A percentile compares a stretch with the other conserved stretches of the same genome.
Conservation (phyloP, 768 basidiomycete genomes). For the Podaxis sp. region DNA sequence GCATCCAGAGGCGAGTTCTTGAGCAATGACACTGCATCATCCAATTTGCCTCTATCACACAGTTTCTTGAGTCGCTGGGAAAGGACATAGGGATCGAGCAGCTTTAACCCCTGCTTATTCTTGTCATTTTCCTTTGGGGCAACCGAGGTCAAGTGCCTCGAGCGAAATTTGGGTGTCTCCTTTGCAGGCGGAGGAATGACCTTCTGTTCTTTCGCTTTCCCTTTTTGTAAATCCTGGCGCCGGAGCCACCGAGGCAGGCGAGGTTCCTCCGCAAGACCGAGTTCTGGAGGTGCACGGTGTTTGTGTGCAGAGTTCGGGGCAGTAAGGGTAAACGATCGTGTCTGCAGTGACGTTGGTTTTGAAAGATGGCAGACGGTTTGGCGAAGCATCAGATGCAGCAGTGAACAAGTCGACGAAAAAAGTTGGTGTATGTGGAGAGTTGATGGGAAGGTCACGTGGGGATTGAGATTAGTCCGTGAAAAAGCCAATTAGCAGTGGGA, state of each 20-base stretch:
- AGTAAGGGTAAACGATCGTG: background rate
- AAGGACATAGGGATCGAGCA: constrained; percentile 62
- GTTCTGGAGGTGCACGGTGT: background rate
- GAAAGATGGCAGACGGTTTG: background rate
- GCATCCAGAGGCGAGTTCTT: constrained; percentile 67
- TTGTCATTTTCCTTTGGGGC: background rate
- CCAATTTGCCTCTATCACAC: constrained; percentile 48
- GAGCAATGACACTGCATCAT: constrained; percentile 62
- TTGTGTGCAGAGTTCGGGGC: background rate
- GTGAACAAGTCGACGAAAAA: background rate
- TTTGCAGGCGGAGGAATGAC: background rate
- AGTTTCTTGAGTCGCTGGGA: constrained; percentile 54
- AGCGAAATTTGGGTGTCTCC: constrained; percentile 25
- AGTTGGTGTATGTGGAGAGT: background rate
- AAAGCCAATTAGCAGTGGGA: background rate
- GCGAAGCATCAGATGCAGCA: constrained; percentile 1
- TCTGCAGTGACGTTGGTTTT: background rate
- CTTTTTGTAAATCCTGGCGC: constrained; percentile 18
- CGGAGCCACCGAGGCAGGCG: constrained; percentile 27
- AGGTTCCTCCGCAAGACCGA: background rate
- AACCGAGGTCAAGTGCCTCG: constrained; percentile 27
- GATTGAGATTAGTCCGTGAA: background rate
- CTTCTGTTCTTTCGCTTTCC: constrained; percentile 3
- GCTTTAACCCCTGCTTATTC: constrained; percentile 27
- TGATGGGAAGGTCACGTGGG: background rate